Evolutionary conservation across 1,139 yeast species (phyloP), one percentile per base, ranked within the genome.

Genomic region (Yamadazyma songkhlaensis): DNA sequence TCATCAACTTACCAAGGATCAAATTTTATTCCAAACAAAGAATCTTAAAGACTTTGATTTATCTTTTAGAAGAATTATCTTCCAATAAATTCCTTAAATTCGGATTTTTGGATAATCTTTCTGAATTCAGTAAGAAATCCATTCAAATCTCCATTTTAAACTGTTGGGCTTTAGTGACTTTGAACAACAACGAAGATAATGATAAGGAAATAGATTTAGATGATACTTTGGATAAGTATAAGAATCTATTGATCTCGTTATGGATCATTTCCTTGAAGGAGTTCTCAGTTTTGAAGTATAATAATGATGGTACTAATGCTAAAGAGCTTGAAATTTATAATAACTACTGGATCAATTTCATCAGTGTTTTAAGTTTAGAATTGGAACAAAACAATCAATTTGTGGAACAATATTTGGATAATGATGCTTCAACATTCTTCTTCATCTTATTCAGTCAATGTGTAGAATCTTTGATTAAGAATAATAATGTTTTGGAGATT

Each of bases 361-460:
- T 86, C 7, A 82, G 84, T 41, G 96, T 88, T 0, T 71, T 89
- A 49, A 83, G 95, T 15, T 68, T 81, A 9, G 72, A 84, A 34
- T 66, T 84, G 36, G 81, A 81, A 39, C 66, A 65, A 25, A 73
- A 82, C 45, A 65, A 68, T 10, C 48, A 60, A 3, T 58, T 67
- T 36, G 65, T 80, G 34, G 62, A 59, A 47, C 62, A 45, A 44
- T 77, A 50, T 48, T 79, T 61, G 62, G 73, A 61, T n/a, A 78
- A 74, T 9, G 95, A 87, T 48, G 72, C 82, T 0, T 77, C 79
- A 3, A 83, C 86, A 37, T 86, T 89, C 49, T 82, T 85, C 59
- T 86, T 86, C 55, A 84, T 89, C 21, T 59, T 90, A 34, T 86
- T 85, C 62, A 87, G 96, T 28, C 85, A 87, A 48, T 87, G 96